Evolutionary conservation across 108 stramenopile genomes (phyloP), one percentile per base, ranked within the genome.

Genomic region (Stephanodiscus minutulus): DNA sequence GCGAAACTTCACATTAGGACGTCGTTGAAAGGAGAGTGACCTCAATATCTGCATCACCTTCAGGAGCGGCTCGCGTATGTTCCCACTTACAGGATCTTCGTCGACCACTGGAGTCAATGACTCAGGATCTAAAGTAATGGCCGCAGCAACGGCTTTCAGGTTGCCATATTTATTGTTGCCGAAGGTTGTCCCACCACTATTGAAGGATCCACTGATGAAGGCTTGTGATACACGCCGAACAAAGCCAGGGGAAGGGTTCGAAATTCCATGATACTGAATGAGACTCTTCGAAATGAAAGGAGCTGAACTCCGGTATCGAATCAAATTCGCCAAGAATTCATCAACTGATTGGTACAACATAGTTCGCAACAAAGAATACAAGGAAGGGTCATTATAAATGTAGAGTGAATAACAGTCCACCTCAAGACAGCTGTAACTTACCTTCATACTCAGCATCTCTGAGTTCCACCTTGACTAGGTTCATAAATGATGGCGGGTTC

Each of bases 161-260:
- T 72, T 73, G 11, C 87, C 87, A 60, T 74, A 84, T 43, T 64
- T 61, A 25, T 64, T 75, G 43, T 49, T 12, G 2, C 84, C 86
- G 55, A 83, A 83, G 18, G 53, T 71, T n/a, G 77, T 65, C 11
- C 73, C 70, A n/a, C 36, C 46, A 15, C 59, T 76, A 33, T 67
- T 66, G 28, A 49, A 80, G 20, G 46, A 70, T 18, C 85, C 85
- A 24, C 27, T 70, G 37, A 48, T 73, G 63, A 81, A 86, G 8
- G 84, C 76, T 47, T 35, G 49, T 9, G 84, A 75, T 18, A 85
- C 85, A 33, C 66, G 67, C 15, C 68, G 37, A 0, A 85, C 74
- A 71, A 85, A 84, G 17, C 81, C 44, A 18, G 90, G 90, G 0
- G 86, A 81, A 18, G 90, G 92, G 74, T 93, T 93, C 1, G 83